Evolutionary conservation across 768 basidiomycete genomes (phyloP).

Genomic region (Boletellus ananiceps): DNA sequence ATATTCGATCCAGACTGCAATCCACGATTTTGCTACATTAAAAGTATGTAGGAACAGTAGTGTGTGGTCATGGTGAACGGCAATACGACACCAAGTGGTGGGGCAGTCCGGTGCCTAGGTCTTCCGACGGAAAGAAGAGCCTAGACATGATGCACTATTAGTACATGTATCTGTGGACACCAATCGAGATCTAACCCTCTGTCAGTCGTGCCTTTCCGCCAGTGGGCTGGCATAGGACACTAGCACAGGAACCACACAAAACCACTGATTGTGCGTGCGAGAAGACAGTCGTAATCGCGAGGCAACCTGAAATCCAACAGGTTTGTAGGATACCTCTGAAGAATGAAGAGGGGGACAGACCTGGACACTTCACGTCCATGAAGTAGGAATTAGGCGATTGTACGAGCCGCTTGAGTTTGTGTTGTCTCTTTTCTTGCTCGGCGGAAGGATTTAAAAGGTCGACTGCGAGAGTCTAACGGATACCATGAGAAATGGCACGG

Average conservation of each 20-base stretch:
- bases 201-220: slow-evolving; percentile 98
- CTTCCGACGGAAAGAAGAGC: slow-evolving; percentile 98
- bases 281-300: slow-evolving; percentile 95
- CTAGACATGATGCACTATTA: slow-evolving; percentile 38
- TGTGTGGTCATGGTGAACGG: not conserved
- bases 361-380: slow-evolving; percentile 99
- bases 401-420: slow-evolving; percentile 99
- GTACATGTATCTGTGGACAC: slow-evolving; percentile 1
- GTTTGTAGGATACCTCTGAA: not conserved
- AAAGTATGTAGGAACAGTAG: not conserved
- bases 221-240: slow-evolving; percentile 95
- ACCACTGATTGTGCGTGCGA: slow-evolving; percentile 99
- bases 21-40: slow-evolving; percentile 14
- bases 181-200: slow-evolving; percentile 65
- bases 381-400: slow-evolving; percentile 99
- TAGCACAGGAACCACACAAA: slow-evolving; percentile 87
- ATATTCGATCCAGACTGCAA: slow-evolving; percentile 9
- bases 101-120: slow-evolving; percentile 42
- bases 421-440: slow-evolving; percentile 80
- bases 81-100: slow-evolving; percentile 1
- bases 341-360: slow-evolving; percentile 40
- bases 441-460: slow-evolving; percentile 96
- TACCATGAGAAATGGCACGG: slow-evolving; percentile 3
- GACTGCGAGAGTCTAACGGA: slow-evolving; percentile 85
- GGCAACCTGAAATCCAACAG: slow-evolving; percentile 63